Base-by-base conservation (phyloP, 768 basidiomycete species). In the Suillus subaureus region DNA sequence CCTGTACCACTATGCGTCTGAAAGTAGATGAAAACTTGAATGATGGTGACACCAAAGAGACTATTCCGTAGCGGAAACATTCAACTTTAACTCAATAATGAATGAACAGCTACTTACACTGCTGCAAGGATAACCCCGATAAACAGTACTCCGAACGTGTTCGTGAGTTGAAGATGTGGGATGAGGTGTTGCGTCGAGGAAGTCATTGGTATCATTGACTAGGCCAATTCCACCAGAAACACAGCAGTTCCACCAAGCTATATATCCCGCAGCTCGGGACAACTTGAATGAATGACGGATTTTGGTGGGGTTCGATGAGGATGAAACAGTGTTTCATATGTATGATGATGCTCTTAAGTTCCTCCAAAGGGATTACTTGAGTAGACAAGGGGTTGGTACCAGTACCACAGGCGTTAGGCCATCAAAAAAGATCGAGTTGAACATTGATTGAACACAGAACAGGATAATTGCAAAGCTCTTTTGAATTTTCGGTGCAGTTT, bases 21-120 rank as follows among this genome's bases (percentile, higher is more conserved):
- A 57, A 57, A 37, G 35, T 57, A 57, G 55, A 57, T 15, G n/a
- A 57, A 57, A 37, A n/a, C 55, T 57, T 57, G 55, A n/a, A 23
- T 15, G 6, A 37, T 57, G 35, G 55, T 57, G 37, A 23, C n/a
- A 16, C 55, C 55, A 37, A 37, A 23, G 55, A 57, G 55, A 37
- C 55, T 57, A n/a, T 56, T 56, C 12, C n/a, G n/a, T 57, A 23
- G 12, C 16, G 16, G 40, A 42, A 42, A 42, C 40, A 42, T 16
- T 16, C 16, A 15, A 6, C 15, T 16, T 40, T 42, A 0, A 18
- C 42, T 18, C 18, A 0, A 55, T 23, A 13, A 35, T n/a, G 33
- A 55, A 33, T 3, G 35, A 31, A n/a, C 21, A 12, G 12, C n/a
- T 37, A 4, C 55, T 37, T 23, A 57, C 55, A 57, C 3, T 57